Evolutionary conservation across 2,329 filamentous ascomycete species (phyloP), one percentile per base, ranked within the genome.

Genomic region (Fusarium protoensiforme): DNA sequence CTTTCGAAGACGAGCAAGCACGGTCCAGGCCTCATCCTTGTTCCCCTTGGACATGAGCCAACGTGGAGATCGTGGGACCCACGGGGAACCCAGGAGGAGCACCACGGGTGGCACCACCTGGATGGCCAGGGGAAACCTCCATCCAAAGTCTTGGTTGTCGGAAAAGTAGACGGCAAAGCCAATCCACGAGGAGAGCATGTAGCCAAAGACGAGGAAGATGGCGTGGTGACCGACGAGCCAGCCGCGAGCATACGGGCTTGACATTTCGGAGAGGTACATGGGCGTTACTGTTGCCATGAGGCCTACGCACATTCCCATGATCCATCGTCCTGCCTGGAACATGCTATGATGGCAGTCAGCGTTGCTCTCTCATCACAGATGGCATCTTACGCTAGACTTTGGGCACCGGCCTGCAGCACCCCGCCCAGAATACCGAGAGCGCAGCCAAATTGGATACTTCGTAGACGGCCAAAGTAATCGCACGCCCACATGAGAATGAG

Each of bases 401-500:
- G 83, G 5, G 86, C 83, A 35, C 84, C 85, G 20, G 82, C 81
- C 71, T 87, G 86, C 2, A 87, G 78, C 3, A 83, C 83, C 59
- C 86, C 86, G 18, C 86, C 86, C 14, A 87, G 78, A 0, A 87
- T 71, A 1, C 82, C 82, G 20, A 85, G 78, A 22, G 82, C 80
- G 8, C 83, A 82, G 6, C 85, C 86, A 39, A 87, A 75, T 68
- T 87, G 84, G 33, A 87, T 87, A 43, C 82, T 86, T 11, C 77
- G 78, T 68, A 85, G 83, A 4, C 86, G 79, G 2, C 86, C 65
- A 85, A 82, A 53, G 77, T 80, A 43, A 82, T 84, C 41, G 80
- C 85, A 72, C 1, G 84, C 83, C 85, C 85, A 87, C 85, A 87
- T 87, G 22, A 87, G 83, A 60, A 87, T 84, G 2, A 87, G 79